Evolutionary conservation across 2,329 filamentous ascomycete species (phyloP).

Genomic region (Verticillium albo-atrum): DNA sequence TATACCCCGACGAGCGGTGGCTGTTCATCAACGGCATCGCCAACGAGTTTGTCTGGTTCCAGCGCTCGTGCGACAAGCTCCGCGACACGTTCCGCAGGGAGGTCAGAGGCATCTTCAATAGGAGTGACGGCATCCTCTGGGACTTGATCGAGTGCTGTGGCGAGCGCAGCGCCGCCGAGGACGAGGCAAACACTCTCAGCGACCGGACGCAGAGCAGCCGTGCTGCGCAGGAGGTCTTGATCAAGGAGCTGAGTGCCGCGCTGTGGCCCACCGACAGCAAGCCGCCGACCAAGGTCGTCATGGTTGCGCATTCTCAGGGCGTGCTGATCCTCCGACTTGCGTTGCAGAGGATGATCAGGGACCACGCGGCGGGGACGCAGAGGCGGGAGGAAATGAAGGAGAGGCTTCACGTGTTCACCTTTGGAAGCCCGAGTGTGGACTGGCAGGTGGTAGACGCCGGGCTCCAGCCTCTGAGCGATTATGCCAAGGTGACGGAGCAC

Average conservation of each 20-base stretch:
- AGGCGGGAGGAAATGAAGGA: neutral
- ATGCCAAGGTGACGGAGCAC: conserved; percentile 6
- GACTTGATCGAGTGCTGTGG: conserved; percentile 8
- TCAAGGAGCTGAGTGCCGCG: neutral
- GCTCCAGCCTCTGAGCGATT: neutral
- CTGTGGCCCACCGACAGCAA: neutral
- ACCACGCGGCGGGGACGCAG: neutral
- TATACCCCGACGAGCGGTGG: neutral
- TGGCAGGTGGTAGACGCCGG: conserved; percentile 1
- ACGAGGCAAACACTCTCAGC: conserved; percentile 1
- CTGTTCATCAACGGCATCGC: conserved; percentile 3
- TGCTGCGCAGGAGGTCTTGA: conserved; percentile 1
- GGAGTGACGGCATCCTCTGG: conserved; percentile 11
- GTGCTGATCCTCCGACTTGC: conserved; percentile 3
- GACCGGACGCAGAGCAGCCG: conserved; percentile 3
- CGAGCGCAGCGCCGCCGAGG: conserved; percentile 1
- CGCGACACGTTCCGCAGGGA: conserved; percentile 7
- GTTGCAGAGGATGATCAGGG: conserved; percentile 1
- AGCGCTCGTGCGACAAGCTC: conserved; percentile 5
- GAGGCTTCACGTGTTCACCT: neutral
- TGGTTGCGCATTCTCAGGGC: conserved; percentile 9
- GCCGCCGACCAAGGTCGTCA: conserved; percentile 1
- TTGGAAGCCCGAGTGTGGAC: conserved; percentile 9
- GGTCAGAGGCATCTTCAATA: conserved; percentile 9
- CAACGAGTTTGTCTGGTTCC: conserved; percentile 1